Evolutionary conservation across 768 basidiomycete species (phyloP), one percentile per base, ranked within the genome.

Genomic region (Mycena rebaudengoi): DNA sequence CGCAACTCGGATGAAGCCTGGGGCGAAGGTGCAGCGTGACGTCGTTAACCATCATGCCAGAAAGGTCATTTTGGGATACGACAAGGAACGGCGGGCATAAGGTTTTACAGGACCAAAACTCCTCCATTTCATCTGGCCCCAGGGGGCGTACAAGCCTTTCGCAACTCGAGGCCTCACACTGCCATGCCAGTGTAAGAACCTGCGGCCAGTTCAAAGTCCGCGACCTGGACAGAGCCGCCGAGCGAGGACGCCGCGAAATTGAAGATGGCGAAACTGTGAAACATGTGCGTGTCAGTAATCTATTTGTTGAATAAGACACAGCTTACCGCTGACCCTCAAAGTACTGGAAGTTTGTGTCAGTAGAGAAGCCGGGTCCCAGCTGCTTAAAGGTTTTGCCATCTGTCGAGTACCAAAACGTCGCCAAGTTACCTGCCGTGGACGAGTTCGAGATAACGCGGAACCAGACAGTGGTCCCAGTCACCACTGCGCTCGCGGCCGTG

Each of bases 291-390:
- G 33, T 52, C 35, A 52, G 37, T 18, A 39, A 3, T 52, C 28
- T 26, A 7, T 37, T 52, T 40, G 23, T 25, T 52, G 18, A 10
- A 18, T 20, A 12, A 5, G 16, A 37, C 37, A 18, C 6, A 16
- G 23, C 51, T 52, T 13, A 66, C 37, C 68, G 35, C 33, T 69
- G 66, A 33, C 65, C 68, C 55, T 66, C 55, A 49, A 66, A 69
- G 45, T 59, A 66, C 37, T 60, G 44, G 56, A 61, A 69, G 6
- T 61, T 58, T 14, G 68, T 69, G 33, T 59, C 66, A 29, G 66
- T 60, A 0, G 68, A 53, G 43, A 69, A 60, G 14, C 51, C 35
- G 25, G 56, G 49, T 28, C 68, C 68, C 13, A 69, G 14, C n/a
- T 39, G 39, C n/a, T 54, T 63, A 55, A 69, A 69, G n/a, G 28